These are phyloP conservation scores for Kodamaea restingae DNA, from an alignment of 805 yeast species.

Conservation along the genomic window DNA sequence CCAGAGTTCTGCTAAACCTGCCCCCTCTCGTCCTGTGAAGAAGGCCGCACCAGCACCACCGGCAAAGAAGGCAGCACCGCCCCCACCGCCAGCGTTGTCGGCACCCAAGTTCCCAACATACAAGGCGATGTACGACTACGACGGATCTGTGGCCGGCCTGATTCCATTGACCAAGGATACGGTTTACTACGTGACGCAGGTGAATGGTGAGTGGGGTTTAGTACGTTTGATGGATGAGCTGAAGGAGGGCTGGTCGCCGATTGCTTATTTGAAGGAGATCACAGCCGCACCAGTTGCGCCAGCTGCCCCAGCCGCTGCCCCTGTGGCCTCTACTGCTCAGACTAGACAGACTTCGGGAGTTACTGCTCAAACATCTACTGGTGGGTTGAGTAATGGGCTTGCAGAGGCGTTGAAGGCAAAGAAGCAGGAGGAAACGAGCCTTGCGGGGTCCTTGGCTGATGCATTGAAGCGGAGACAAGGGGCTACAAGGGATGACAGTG, in stretches of 20 bases:
- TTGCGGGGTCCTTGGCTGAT: conserved; percentile 86
- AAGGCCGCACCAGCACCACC: conserved; percentile 65
- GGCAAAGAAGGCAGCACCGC: conserved; percentile 33
- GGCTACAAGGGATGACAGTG: conserved; percentile 65
- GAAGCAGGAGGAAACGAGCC: conserved; percentile 52
- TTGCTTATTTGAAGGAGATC: conserved; percentile 73
- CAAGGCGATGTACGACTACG: conserved; percentile 83
- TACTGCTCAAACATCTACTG: too few relatives aligned
- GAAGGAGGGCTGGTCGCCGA: conserved; percentile 95
- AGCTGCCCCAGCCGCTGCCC: conserved; percentile 24
- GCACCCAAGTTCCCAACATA: conserved; percentile 66
- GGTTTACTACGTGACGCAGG: conserved; percentile 65
- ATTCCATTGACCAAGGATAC: conserved; percentile 76
- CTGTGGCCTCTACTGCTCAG: conserved; percentile 15
- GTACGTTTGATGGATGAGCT: conserved; percentile 74
- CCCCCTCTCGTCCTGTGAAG: conserved; percentile 25
- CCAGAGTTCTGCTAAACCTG: conserved; percentile 12
- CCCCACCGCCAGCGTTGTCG: conserved; percentile 59
- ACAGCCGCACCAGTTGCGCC: conserved; percentile 41
- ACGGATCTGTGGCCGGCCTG: conserved; percentile 79
- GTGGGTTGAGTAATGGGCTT: conserved; percentile 47
- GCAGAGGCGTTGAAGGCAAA: conserved; percentile 68
- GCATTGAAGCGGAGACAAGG: conserved; percentile 71
- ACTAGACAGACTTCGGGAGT: too few relatives aligned
- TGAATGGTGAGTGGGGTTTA: conserved; percentile 91